phyloP scores from a whole-genome alignment of 2,329 filamentous ascomycete genomes.

The Cryphonectria radicalis region DNA sequence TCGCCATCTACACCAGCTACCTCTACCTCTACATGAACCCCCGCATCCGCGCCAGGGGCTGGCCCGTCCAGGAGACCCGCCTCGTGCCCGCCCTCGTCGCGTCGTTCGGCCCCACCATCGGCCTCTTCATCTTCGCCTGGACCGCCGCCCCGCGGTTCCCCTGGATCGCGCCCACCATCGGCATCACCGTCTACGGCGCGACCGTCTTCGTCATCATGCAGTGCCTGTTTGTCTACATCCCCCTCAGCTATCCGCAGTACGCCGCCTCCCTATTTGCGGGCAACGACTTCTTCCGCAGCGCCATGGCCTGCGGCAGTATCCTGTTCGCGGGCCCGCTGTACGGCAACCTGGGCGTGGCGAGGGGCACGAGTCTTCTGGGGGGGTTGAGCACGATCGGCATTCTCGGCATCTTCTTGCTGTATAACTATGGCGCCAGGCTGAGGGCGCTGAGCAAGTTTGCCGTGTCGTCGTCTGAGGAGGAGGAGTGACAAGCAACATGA shows the following conservation, averaged over 20 bases:
- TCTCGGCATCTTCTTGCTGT: conserved; percentile 63
- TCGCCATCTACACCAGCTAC: conserved; percentile 54
- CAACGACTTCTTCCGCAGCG: conserved; percentile 63
- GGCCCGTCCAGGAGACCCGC: conserved; percentile 57
- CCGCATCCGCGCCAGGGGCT: conserved; percentile 52
- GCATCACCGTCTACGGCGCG: conserved; percentile 58
- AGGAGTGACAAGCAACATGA: conserved; percentile 5
- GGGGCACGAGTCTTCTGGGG: conserved; percentile 60
- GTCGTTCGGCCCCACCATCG: conserved; percentile 57
- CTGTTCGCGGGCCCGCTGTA: conserved; percentile 65
- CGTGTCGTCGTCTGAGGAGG: conserved; percentile 34
- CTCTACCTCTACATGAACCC: conserved; percentile 56
- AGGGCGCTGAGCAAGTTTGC: conserved; percentile 64
- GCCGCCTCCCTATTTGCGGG: conserved; percentile 63
- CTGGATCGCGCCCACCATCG: conserved; percentile 61
- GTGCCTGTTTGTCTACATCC: conserved; percentile 64
- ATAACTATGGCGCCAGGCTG: conserved; percentile 58
- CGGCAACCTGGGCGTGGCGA: conserved; percentile 60
- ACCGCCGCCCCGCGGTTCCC: conserved; percentile 55
- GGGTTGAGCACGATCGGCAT: conserved; percentile 58
- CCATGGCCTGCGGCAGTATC: conserved; percentile 63
- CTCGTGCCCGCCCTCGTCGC: conserved; percentile 59
- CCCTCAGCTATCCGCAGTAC: conserved; percentile 59
- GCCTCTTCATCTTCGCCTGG: conserved; percentile 67
- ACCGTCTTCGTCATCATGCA: conserved; percentile 61